Percentiles rank a stretch among this genome's conserved stretches.
These are phyloP conservation scores for Nemania abortiva DNA, from an alignment of 2,329 filamentous ascomycete species.

Conservation along the genomic window DNA sequence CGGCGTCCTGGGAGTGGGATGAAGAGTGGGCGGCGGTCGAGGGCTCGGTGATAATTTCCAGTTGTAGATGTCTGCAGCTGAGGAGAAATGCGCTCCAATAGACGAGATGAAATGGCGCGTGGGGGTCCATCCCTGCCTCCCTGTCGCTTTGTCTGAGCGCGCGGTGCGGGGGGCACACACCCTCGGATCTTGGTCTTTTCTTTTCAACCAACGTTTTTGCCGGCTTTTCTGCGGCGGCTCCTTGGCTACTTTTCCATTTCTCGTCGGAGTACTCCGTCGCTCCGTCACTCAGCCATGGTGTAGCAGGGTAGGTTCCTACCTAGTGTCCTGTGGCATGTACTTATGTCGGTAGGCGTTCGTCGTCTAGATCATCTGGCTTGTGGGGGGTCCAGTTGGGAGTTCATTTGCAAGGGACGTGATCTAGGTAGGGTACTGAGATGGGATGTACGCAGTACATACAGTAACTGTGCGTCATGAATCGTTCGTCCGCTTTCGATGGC, in stretches of 20 bases:
- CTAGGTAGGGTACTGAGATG: neutral
- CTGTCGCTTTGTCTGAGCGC: conserved; percentile 31
- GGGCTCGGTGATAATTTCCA: conserved; percentile 40
- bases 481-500: conserved; percentile 21
- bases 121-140: conserved; percentile 33
- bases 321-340: too few relatives aligned
- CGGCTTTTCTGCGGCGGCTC: conserved; percentile 17
- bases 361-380: conserved; percentile 12
- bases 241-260: neutral
- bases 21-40: conserved; percentile 38
- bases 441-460: too few relatives aligned
- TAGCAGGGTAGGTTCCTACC: too few relatives aligned
- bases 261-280: conserved; percentile 19
- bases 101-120: conserved; percentile 39
- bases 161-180: conserved; percentile 21
- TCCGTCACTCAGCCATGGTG: conserved; percentile 1
- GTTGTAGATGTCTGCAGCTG: conserved; percentile 36
- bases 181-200: conserved; percentile 11
- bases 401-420: conserved; percentile 17
- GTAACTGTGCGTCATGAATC: conserved; percentile 13
- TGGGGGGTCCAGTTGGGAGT: conserved; percentile 7
- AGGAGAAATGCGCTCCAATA: conserved; percentile 35
- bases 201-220: conserved; percentile 9
- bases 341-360: conserved; percentile 11
- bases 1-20: too few relatives aligned